Conservation (phyloP, 345 rosid genomes). For the Aquilaria malaccensis region DNA sequence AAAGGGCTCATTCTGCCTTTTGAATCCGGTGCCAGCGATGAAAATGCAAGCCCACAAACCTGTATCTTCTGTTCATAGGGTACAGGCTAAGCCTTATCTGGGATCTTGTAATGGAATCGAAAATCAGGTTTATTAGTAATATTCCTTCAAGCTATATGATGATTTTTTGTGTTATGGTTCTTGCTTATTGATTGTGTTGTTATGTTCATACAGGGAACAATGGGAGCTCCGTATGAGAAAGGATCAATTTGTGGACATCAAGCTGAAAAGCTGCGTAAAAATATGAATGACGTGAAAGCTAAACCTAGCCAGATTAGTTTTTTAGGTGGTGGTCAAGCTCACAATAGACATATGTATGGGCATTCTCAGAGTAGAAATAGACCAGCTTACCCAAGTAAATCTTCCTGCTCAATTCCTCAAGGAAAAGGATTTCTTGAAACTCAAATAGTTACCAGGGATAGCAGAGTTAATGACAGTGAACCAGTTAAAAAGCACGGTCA, state of each 20-base stretch:
- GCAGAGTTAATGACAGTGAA: conserved; percentile 11
- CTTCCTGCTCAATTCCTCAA: conserved; percentile 7
- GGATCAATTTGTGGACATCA: conserved; percentile 9
- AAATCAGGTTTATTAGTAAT: conserved; percentile 32
- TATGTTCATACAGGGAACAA: conserved; percentile 19
- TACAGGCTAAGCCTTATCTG: conserved; percentile 31
- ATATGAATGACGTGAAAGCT: conserved; percentile 20
- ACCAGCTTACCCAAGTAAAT: conserved; percentile 5
- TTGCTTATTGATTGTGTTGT: background rate
- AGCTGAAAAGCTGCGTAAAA: conserved; percentile 16
- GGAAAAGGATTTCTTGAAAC: conserved; percentile 15
- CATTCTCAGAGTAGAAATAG: conserved; percentile 23
- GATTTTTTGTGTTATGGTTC: background rate
- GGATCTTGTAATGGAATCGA: conserved; percentile 20
- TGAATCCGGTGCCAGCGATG: conserved; percentile 54
- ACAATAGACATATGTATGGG: conserved; percentile 23
- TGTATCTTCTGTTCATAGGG: conserved; percentile 32
- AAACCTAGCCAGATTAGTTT: conserved; percentile 9
- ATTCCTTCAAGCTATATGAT: background rate
- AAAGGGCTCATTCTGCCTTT: conserved; percentile 50
- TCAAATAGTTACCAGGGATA: conserved; percentile 20
- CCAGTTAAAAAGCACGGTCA: conserved; percentile 16
- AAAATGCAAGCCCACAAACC: conserved; percentile 33
- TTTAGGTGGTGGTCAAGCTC: conserved; percentile 11
- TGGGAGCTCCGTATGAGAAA: conserved; percentile 14